phyloP scores from a whole-genome alignment of 2,329 filamentous ascomycete genomes.

The Purpureocillium lavendulum region DNA sequence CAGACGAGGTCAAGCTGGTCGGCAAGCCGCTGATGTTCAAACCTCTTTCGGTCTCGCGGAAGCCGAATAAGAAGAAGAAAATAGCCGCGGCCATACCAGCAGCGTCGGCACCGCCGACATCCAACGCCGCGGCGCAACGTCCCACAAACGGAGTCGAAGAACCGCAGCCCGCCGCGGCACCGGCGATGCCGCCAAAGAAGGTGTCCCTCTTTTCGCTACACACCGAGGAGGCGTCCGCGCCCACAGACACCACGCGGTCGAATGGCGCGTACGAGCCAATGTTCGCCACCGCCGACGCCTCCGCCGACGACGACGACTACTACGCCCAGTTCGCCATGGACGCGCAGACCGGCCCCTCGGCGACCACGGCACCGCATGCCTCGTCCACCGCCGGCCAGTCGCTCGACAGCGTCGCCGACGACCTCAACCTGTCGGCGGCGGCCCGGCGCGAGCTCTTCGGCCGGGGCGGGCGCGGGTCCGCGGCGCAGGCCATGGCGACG shows the following conservation, averaged over 20 bases:
- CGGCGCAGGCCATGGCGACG: constrained; percentile 28
- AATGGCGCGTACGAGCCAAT: constrained; percentile 41
- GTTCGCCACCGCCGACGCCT: constrained; percentile 23
- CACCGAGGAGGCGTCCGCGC: constrained; percentile 25
- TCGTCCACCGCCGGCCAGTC: constrained; percentile 33
- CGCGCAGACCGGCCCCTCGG: constrained; percentile 12
- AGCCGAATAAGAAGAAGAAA: constrained; percentile 60
- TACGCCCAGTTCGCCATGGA: constrained; percentile 12
- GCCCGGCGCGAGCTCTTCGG: constrained; percentile 82
- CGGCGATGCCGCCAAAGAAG: constrained; percentile 35
- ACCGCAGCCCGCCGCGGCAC: constrained; percentile 3
- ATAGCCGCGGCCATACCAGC: constrained; percentile 7
- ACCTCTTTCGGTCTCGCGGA: constrained; percentile 76
- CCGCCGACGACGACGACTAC: constrained; percentile 22
- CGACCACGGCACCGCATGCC: constrained; percentile 7
- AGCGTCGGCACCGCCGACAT: constrained; percentile 2
- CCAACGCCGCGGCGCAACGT: neutral
- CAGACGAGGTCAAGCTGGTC: constrained; percentile 58
- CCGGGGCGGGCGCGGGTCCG: constrained; percentile 39
- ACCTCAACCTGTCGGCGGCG: constrained; percentile 69
- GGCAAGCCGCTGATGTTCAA: constrained; percentile 83
- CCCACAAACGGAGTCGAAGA: constrained; percentile 10
- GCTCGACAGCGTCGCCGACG: constrained; percentile 62
- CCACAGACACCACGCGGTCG: constrained; percentile 10
- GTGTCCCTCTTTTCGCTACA: constrained; percentile 63